Evolutionary conservation across 202 grass and related monocot species (phyloP).

Genomic region (Thinopyrum obtusiflorum): DNA sequence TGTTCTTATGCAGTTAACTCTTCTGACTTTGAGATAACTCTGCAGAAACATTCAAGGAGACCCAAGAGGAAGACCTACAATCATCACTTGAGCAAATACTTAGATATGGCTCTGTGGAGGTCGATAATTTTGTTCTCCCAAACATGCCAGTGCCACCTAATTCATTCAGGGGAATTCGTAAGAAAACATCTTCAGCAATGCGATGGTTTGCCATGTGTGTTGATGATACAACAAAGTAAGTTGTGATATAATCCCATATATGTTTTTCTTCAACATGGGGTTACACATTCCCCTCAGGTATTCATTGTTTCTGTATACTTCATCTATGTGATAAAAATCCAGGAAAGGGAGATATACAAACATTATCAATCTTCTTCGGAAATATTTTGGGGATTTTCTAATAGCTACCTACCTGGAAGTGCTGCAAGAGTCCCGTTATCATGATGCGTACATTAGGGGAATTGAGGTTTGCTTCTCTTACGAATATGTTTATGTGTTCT

Average conservation of each 20-base stretch:
- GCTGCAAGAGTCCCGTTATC: slow-evolving; percentile 73
- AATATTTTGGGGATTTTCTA: slow-evolving; percentile 91
- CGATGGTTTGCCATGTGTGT: slow-evolving; percentile 84
- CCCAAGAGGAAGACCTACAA: slow-evolving; percentile 51
- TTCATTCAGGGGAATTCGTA: slow-evolving; percentile 85
- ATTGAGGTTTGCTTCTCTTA: slow-evolving; percentile 67
- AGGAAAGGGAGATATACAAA: slow-evolving; percentile 82
- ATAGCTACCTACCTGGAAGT: slow-evolving; percentile 79
- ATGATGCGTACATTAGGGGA: slow-evolving; percentile 62
- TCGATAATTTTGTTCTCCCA: slow-evolving; percentile 63
- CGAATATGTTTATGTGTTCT: slow-evolving; percentile 21
- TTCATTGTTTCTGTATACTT: slow-evolving; percentile 22
- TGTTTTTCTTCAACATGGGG: slow-evolving; percentile 27
- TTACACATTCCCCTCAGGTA: neutral
- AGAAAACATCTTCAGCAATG: slow-evolving; percentile 67
- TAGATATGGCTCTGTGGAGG: slow-evolving; percentile 39
- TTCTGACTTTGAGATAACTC: slow-evolving; percentile 29
- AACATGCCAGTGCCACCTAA: slow-evolving; percentile 61
- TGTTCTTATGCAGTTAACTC: neutral
- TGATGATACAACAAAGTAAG: slow-evolving; percentile 81
- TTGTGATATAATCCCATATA: slow-evolving; percentile 13
- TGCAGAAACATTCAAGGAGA: slow-evolving; percentile 68
- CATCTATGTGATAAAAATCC: slow-evolving; percentile 32
- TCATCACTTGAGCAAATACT: slow-evolving; percentile 64
- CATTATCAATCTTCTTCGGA: slow-evolving; percentile 72